phyloP scores from a whole-genome alignment of 2,329 filamentous ascomycete genomes.

The Penicillium sumatraense region DNA sequence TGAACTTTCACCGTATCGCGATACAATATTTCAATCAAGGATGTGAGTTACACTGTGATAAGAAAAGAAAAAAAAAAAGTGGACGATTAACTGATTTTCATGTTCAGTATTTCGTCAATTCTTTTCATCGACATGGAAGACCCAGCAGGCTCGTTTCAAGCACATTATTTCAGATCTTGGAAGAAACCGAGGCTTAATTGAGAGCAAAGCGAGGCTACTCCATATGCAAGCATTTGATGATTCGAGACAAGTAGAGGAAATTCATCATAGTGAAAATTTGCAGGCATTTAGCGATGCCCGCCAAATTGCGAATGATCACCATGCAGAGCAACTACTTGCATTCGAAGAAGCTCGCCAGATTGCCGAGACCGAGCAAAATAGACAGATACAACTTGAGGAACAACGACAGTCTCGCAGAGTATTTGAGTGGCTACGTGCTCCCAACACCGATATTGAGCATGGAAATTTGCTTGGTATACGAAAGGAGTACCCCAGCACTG shows the following conservation, averaged over 20 bases:
- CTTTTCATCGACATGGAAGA: not conserved
- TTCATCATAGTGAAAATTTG: not conserved
- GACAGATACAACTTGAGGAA: not conserved
- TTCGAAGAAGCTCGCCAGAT: not conserved
- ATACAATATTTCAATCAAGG: conserved; percentile 2
- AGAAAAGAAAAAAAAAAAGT: not conserved
- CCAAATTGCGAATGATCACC: not conserved
- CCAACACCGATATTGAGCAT: not conserved
- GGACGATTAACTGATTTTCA: not conserved
- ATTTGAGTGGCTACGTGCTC: not conserved
- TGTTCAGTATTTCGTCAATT: not conserved
- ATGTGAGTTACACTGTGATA: not conserved
- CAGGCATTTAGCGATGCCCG: not conserved
- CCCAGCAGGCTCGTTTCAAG: not conserved
- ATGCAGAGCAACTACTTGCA: not conserved
- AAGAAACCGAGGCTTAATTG: not conserved
- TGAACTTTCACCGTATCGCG: conserved; percentile 3
- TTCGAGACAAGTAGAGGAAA: not conserved
- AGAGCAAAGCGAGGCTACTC: not conserved
- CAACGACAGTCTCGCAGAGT: not conserved
- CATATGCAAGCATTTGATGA: not conserved
- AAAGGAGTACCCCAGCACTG: not conserved
- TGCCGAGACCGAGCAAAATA: not conserved
- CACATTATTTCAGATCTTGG: not conserved
- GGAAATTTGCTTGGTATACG: not conserved